These are phyloP conservation scores for Erysimum cheiranthoides DNA, from an alignment of 345 rosid genomes.

Conservation along the genomic window DNA sequence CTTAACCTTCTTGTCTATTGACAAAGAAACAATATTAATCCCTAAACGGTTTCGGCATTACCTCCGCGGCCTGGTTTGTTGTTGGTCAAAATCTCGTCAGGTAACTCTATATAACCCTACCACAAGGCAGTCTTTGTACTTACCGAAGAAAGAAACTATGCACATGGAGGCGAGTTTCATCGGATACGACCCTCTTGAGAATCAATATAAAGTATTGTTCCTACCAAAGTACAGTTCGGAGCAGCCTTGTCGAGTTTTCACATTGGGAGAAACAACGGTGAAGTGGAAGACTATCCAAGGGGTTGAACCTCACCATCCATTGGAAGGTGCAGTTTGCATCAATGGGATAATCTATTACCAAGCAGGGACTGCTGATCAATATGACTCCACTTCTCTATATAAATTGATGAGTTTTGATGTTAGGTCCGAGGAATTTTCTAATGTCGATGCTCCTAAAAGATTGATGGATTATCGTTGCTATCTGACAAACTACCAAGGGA, in stretches of 20 bases:
- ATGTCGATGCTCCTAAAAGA: not conserved
- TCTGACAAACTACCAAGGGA: conserved; percentile 7
- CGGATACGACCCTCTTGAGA: conserved; percentile 18
- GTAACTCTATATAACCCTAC: conserved; percentile 19
- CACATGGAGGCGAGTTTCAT: not conserved
- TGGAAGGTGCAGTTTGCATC: not conserved
- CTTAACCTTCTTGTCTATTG: not conserved
- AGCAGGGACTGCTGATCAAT: not conserved
- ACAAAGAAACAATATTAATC: not conserved
- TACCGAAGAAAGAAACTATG: not conserved
- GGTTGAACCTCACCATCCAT: not conserved
- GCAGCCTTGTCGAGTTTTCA: conserved; percentile 14
- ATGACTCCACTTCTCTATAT: too few relatives aligned
- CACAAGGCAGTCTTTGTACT: conserved; percentile 4
- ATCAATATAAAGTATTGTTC: conserved; percentile 25
- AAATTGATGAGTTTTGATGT: conserved; percentile 12
- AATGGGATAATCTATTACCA: conserved; percentile 14
- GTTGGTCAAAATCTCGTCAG: not conserved
- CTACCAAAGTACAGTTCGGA: not conserved
- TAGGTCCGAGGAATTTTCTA: not conserved
- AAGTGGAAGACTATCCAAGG: conserved; percentile 11
- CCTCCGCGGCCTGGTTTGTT: conserved; percentile 11
- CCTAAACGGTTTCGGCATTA: not conserved
- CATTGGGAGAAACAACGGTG: conserved; percentile 10
- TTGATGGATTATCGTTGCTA: not conserved